Evolutionary conservation across 2,329 filamentous ascomycete genomes (phyloP).

Genomic region (Colletotrichum cuscutae): DNA sequence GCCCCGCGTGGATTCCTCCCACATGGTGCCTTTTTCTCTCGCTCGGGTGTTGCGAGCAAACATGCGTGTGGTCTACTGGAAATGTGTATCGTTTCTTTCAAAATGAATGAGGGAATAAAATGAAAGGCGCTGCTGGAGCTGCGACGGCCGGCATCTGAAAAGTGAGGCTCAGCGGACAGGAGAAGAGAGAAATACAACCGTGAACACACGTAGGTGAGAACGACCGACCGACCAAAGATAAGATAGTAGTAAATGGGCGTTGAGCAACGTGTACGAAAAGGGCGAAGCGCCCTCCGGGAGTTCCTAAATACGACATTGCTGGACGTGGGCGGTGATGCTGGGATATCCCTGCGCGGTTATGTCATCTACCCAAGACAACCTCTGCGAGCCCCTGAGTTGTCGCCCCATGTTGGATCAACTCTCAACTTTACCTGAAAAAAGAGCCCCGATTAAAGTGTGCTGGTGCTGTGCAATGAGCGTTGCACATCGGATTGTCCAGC

Average conservation of each 20-base stretch:
- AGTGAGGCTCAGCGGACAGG: background rate
- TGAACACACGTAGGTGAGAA: background rate
- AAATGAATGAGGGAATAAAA: background rate
- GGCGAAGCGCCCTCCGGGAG: slow-evolving; percentile 4
- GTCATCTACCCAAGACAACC: slow-evolving; percentile 11
- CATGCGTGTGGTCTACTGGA: background rate
- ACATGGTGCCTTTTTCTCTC: slow-evolving; percentile 1
- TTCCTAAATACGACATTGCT: slow-evolving; percentile 6
- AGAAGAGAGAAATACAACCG: background rate
- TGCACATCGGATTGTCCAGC: background rate
- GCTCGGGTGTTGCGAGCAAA: slow-evolving; percentile 1
- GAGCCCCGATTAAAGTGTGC: background rate
- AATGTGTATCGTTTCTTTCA: background rate
- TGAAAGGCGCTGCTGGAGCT: background rate
- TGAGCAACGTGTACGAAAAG: background rate
- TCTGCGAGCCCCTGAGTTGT: background rate
- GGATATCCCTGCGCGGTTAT: slow-evolving; percentile 3
- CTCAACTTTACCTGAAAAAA: background rate
- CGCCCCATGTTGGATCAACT: background rate
- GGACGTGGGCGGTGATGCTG: slow-evolving; percentile 1
- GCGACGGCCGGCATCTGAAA: background rate
- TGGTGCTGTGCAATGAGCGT: background rate
- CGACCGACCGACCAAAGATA: background rate
- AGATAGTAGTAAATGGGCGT: background rate
- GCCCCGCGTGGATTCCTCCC: background rate